Conservation (phyloP, 208 protist species). For the Acanthamoeba lenticulata region DNA sequence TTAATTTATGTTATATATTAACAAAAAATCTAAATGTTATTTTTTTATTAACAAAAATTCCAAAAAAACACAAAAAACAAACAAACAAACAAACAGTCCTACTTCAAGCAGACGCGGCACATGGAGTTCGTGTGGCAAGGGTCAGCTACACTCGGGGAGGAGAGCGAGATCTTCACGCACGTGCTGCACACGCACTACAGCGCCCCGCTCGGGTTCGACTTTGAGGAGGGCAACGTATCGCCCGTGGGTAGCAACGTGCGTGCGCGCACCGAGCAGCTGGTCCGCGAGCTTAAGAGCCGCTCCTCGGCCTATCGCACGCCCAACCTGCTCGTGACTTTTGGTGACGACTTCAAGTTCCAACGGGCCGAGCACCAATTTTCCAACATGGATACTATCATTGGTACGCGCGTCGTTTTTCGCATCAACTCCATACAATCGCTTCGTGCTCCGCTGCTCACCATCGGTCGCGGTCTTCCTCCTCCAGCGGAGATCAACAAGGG, state of each 20-base stretch:
- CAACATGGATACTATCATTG: conserved; percentile 82
- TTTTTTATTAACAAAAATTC: too few relatives aligned
- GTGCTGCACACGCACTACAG: conserved; percentile 85
- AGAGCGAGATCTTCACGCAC: conserved; percentile 81
- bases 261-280: not conserved
- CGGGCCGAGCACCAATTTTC: conserved; percentile 76
- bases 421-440: not conserved
- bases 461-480: not conserved
- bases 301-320: conserved; percentile 67
- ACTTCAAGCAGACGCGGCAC: conserved; percentile 71
- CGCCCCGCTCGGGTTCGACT: conserved; percentile 74
- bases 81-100: not conserved
- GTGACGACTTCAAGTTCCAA: conserved; percentile 85
- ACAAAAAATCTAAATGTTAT: too few relatives aligned
- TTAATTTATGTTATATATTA: too few relatives aligned
- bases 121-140: conserved; percentile 87
- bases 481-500: conserved; percentile 69
- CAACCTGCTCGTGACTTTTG: conserved; percentile 81
- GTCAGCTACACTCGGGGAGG: conserved; percentile 22
- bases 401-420: not conserved
- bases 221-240: conserved; percentile 55
- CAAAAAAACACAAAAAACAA: too few relatives aligned
- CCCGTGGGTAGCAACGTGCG: not conserved
- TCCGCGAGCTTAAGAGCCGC: not conserved
- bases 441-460: too few relatives aligned